Conservation (phyloP, 768 basidiomycete species). For the Tremella mesenterica region DNA sequence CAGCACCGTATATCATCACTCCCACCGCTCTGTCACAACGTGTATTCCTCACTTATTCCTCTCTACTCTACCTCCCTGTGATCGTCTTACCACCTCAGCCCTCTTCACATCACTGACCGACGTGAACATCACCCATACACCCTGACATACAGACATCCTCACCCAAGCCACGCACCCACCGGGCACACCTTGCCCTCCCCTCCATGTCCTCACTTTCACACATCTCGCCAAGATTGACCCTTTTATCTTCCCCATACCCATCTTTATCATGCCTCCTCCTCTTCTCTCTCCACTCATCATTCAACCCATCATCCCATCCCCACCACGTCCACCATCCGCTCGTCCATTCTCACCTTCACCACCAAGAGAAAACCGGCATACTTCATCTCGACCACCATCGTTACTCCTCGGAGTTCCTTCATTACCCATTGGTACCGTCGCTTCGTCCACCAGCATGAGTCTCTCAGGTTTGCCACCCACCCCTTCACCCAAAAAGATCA, state of each 20-base stretch:
- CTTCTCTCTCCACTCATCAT: constrained; percentile 4
- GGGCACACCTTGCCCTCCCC: neutral
- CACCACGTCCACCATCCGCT: neutral
- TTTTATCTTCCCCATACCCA: neutral
- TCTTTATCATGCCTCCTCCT: neutral
- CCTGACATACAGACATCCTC: neutral
- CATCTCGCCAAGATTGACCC: neutral
- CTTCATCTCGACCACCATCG: constrained; percentile 27
- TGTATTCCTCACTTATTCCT: too few species aligned
- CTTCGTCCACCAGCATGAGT: constrained; percentile 8
- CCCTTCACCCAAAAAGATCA: constrained; percentile 1
- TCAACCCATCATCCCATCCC: neutral
- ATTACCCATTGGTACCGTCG: constrained; percentile 9
- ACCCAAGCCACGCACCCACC: neutral
- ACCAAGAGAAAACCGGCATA: constrained; percentile 29
- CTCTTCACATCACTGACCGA: too few species aligned
- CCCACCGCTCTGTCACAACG: neutral
- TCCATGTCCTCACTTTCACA: neutral
- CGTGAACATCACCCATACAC: neutral
- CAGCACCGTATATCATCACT: neutral
- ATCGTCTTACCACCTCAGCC: too few species aligned
- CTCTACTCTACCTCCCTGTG: too few species aligned
- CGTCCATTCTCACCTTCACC: constrained; percentile 35
- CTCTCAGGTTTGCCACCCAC: constrained; percentile 18
- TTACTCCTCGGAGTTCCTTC: constrained; percentile 25